Evolutionary conservation across 345 rosid genomes (phyloP).

Genomic region (Euphorbia lathyris): DNA sequence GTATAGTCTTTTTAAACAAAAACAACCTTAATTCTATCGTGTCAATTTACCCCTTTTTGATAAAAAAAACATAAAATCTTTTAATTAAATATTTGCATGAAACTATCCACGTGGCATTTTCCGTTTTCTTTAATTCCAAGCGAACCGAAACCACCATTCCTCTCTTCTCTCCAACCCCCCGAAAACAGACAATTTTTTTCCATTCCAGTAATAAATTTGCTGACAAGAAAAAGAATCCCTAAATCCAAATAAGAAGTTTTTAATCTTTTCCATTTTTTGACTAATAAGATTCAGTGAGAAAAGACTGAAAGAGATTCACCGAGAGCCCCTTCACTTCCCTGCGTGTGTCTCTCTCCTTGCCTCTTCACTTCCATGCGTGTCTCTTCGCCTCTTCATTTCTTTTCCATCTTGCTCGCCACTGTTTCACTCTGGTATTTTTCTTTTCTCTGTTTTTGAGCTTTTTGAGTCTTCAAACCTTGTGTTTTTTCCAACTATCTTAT

Average conservation of each 20-base stretch:
- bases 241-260: constrained; percentile 13
- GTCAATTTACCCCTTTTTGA: no score
- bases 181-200: not conserved
- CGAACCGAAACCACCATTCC: not conserved
- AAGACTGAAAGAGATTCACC: constrained; percentile 14
- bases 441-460: not conserved
- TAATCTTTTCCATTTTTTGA: not conserved
- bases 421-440: constrained; percentile 25
- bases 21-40: no score
- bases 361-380: not conserved
- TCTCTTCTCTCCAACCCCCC: not conserved
- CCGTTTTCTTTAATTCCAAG: not conserved
- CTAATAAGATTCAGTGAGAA: constrained; percentile 3
- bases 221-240: not conserved
- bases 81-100: constrained; percentile 24
- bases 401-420: not conserved
- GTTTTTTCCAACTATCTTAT: not conserved
- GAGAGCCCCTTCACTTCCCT: constrained; percentile 8
- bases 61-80: no score
- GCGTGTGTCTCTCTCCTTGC: not conserved
- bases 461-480: not conserved
- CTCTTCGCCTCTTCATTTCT: not conserved
- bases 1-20: no score
- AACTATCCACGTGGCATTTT: constrained; percentile 35
- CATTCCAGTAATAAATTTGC: not conserved